Base-by-base conservation (phyloP, 2,329 filamentous ascomycete species). In the Lachnum nothofagi region DNA sequence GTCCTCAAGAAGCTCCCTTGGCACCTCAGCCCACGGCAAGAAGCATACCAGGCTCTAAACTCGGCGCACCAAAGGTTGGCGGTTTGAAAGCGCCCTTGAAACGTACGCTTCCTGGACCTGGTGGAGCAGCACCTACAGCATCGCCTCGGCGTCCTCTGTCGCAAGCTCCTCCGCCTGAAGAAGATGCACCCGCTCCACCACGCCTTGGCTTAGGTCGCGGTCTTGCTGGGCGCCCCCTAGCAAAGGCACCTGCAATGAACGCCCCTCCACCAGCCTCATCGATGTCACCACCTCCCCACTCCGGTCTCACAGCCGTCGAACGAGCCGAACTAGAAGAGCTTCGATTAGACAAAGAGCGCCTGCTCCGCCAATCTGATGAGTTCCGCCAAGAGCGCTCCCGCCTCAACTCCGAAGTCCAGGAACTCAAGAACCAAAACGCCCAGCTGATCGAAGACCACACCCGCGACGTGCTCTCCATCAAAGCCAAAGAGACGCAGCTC, bases 381-480 rank as follows among this genome's bases (percentile, higher is more conserved):
- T 73, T 91, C 59, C 82, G 88, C 46, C 80, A 88, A 40, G 91
- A 96, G 64, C 84, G 88, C 54, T 81, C 83, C 49, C 91, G 85
- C 62, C 78, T 95, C 42, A 79, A 83, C 51, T 93, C 89, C 0
- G 89, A 96, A 66, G 85, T 97, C 35, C 86, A 91, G 59, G 93
- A 97, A 68, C 78, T 98, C 24, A 94, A 96, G 70, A 94, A 95
- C 62, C 89, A 96, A 66, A 98, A 98, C 63, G 93, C 93, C 20
- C 86, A 93, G 55, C 76, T 98, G 27, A 98, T 98, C 53, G 93
- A 98, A 69, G 91, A 97, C 62, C 91, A 97, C 67, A 98, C 93
- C 0, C 80, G 91, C 41, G 91, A 98, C 62, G 89, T 96, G 0
- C 76, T 98, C 35, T 93, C 90, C 60, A 94, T 98, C 71, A 97